A percentile compares a stretch with the other conserved stretches of the same genome.
These are phyloP conservation scores for Pichia manshurica DNA, from an alignment of 805 yeast genomes.

Conservation along the genomic window DNA sequence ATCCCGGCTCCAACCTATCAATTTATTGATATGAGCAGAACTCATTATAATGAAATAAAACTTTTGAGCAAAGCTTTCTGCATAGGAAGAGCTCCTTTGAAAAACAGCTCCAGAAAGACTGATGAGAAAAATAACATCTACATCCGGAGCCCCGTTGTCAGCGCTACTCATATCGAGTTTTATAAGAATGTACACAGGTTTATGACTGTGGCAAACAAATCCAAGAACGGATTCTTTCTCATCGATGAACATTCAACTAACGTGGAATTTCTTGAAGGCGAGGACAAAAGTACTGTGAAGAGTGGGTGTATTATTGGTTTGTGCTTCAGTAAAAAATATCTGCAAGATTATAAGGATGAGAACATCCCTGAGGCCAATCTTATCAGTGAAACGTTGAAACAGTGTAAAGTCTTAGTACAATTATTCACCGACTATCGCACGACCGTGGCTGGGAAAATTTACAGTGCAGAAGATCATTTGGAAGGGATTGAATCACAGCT, in stretches of 20 bases:
- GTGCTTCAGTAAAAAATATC: not conserved
- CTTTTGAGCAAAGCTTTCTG: conserved; percentile 1
- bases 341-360: not conserved
- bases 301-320: conserved; percentile 6
- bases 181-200: not conserved
- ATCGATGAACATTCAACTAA: not conserved
- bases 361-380: not conserved
- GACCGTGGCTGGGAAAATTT: not conserved
- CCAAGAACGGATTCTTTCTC: conserved; percentile 11
- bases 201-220: conserved; percentile 6
- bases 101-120: conserved; percentile 9
- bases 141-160: conserved; percentile 22
- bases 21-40: not conserved
- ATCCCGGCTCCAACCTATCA: not conserved
- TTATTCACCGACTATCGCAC: not conserved
- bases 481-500: not conserved
- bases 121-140: conserved; percentile 14
- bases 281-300: not conserved
- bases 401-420: conserved; percentile 5
- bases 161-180: conserved; percentile 21
- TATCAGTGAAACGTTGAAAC: not conserved
- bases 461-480: not conserved
- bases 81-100: conserved; percentile 25
- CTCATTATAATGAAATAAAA: not conserved
- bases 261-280: not conserved